phyloP scores from a whole-genome alignment of 2,329 filamentous ascomycete species.

The Exophiala bonariae region DNA sequence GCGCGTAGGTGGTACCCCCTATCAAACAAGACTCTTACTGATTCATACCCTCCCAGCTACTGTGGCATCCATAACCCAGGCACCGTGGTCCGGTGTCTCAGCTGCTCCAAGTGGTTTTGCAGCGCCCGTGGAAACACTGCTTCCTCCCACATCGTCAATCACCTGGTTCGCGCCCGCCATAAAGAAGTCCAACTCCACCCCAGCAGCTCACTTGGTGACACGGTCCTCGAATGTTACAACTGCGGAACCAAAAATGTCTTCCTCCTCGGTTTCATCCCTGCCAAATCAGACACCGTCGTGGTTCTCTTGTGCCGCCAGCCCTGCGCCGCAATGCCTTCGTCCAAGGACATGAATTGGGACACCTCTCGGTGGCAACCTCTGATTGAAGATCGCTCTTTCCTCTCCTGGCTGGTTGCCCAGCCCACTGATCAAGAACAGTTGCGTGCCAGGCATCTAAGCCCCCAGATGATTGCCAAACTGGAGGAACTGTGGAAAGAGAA shows the following conservation, averaged over 20 bases:
- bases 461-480: slow-evolving; percentile 91
- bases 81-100: slow-evolving; percentile 93
- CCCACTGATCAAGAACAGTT: slow-evolving; percentile 95
- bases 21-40: too few species aligned
- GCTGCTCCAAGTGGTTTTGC: slow-evolving; percentile 98
- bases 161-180: slow-evolving; percentile 93
- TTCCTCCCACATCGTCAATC: slow-evolving; percentile 97
- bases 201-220: slow-evolving; percentile 88
- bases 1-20: slow-evolving; percentile 93
- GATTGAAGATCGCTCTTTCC: slow-evolving; percentile 93
- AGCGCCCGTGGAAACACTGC: slow-evolving; percentile 95
- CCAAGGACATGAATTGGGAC: slow-evolving; percentile 99
- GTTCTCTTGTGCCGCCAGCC: slow-evolving; percentile 95
- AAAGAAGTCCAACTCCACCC: slow-evolving; percentile 98
- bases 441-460: slow-evolving; percentile 86
- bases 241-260: slow-evolving; percentile 99
- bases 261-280: slow-evolving; percentile 93
- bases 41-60: slow-evolving; percentile 66
- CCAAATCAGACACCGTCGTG: slow-evolving; percentile 97
- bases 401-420: slow-evolving; percentile 86
- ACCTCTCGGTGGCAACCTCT: slow-evolving; percentile 96
- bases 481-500: slow-evolving; percentile 99
- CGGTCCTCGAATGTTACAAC: slow-evolving; percentile 97
- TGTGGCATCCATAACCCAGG: slow-evolving; percentile 96
- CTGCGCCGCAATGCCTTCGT: slow-evolving; percentile 89